Evolutionary conservation across 2,329 filamentous ascomycete genomes (phyloP), one percentile per base, ranked within the genome.

Genomic region (Aspergillus nomiae): DNA sequence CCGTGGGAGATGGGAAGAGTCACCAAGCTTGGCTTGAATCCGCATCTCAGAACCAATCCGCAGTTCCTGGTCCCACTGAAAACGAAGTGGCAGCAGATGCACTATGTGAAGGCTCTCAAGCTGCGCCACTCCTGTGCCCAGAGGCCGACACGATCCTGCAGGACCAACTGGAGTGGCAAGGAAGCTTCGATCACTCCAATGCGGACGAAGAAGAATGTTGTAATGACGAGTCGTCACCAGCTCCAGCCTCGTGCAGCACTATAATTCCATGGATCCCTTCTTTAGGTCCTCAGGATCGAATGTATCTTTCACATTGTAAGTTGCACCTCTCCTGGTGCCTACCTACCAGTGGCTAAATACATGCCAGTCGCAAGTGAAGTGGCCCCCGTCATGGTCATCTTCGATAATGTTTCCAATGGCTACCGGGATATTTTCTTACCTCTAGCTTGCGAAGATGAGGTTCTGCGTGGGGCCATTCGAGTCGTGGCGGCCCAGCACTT

Each of bases 351-450:
- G 12, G 12, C 46, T 50, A 24, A 50, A 50, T 16, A 19, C 12
- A 16, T 50, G 14, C 46, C 56, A 69, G 67, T 74, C 59, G 70
- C 73, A 3, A 43, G 62, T 21, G 62, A 72, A 16, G 68, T 74
- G 24, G 72, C 73, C 1, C 70, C 73, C 3, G 69, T 73, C 21
- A 73, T 74, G 73, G 70, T 73, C 7, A 64, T 73, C 3, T 62
- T 75, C 7, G 73, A 75, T 46, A 61, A 75, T 46, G 62, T 69
- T 30, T 67, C 66, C 12, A 75, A 75, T 63, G 73, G 73, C 19
- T 74, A 71, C 56, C 71, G 73, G 16, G 64, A 73, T 53, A 56
- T 74, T 2, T 62, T 75, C 10, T 65, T 75, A 8, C 73, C 73
- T 2, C 56, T 74, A 21, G 73, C 73, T 8, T 68, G 64, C 26